Evolutionary conservation across 1,284 basidiomycete species (phyloP), one percentile per base, ranked within the genome.

Genomic region (Trametes hirsuta): DNA sequence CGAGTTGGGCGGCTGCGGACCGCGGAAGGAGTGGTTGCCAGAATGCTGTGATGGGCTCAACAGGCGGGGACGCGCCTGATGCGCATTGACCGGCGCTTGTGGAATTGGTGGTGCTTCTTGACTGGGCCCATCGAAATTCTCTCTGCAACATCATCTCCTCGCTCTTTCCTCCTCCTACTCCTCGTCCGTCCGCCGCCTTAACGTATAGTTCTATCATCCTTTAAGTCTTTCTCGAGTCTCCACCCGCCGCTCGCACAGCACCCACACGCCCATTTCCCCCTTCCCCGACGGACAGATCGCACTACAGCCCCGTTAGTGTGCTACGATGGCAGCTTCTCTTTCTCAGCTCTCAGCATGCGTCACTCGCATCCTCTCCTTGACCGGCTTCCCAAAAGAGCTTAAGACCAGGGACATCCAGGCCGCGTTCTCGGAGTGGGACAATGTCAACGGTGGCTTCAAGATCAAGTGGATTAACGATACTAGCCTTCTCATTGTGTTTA

Each of bases 381-480:
- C 88, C 30, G 93, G 94, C 68, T 99, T 99, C 74, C 86, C 93
- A 8, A 91, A 95, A 70, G 92, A 95, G 75, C 85, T 99, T 73
- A 99, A 98, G 81, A 99, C 97, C 30, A 91, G 94, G 72, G 97
- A 99, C 76, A 91, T 99, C 53, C 95, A 98, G 72, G 75, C 84
- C 53, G 90, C 95, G 42, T 98, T 99, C 75, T 82, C 87, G 53
- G 93, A 95, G 45, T 98, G 92, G 85, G 95, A 98, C 70, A 84
- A 81, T 62, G 81, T 88, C 47, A 87, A 83, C 61, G 95, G 95
- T 40, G 97, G 96, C 18, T 98, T 97, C 82, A 94, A 95, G 81
- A 97, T 99, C 76, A 99, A 99, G 76, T 99, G 97, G 97, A 86
- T 90, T 68, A 95, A 99, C 76, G 97, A 99, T 76, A 95, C 93